These are phyloP conservation scores for Jatropha podagrica DNA, from an alignment of 441 rosid species.

Conservation along the genomic window DNA sequence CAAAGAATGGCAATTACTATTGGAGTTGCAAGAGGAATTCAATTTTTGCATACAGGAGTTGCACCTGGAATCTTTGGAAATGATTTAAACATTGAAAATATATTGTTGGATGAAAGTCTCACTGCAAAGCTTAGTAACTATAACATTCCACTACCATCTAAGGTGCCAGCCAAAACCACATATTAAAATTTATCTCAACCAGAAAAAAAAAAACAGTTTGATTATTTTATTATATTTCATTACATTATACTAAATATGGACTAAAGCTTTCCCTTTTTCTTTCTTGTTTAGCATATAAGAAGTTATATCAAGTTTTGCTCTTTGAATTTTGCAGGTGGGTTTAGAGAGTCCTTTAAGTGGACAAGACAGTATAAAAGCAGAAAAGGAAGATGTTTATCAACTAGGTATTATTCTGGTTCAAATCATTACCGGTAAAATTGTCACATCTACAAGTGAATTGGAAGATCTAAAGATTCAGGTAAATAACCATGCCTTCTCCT, in stretches of 20 bases:
- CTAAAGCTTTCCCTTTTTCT: no score
- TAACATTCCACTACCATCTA: constrained; percentile 65
- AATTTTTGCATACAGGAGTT: constrained; percentile 86
- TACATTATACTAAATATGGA: no score
- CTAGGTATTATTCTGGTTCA: constrained; percentile 77
- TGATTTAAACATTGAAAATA: constrained; percentile 64
- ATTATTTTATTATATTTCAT: no score
- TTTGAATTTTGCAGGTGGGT: constrained; percentile 43
- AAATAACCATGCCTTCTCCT: background rate
- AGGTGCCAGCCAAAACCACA: constrained; percentile 37
- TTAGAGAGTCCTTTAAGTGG: constrained; percentile 46
- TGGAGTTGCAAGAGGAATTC: constrained; percentile 83
- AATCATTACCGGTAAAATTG: constrained; percentile 61
- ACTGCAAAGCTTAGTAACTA: constrained; percentile 67
- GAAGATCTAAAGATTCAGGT: constrained; percentile 61
- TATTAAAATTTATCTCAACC: background rate
- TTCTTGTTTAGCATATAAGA: no score
- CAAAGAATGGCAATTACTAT: constrained; percentile 80
- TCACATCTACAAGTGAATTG: constrained; percentile 47
- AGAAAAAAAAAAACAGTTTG: no score
- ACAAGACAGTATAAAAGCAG: constrained; percentile 40
- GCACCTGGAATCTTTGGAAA: constrained; percentile 79
- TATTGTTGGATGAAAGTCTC: constrained; percentile 75
- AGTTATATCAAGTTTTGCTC: background rate
- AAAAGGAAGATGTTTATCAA: constrained; percentile 88